A percentile compares a stretch with the other conserved stretches of the same genome.
These are phyloP conservation scores for Auricularia sp. DNA, from an alignment of 768 basidiomycete species.

Conservation along the genomic window DNA sequence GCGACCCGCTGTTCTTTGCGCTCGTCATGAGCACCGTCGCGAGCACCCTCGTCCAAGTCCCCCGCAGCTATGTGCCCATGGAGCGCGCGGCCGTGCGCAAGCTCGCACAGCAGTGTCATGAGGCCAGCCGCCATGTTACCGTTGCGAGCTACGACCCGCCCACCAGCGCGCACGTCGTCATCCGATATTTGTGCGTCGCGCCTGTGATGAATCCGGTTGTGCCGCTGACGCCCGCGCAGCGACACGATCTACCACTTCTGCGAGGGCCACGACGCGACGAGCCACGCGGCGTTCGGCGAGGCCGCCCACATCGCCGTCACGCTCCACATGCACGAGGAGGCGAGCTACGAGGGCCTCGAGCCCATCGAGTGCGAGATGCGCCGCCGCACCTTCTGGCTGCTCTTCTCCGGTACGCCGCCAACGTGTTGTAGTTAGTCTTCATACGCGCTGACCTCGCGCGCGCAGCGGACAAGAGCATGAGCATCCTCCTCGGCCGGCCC, in stretches of 20 bases:
- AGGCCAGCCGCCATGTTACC: conserved; percentile 73
- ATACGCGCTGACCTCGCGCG: conserved; percentile 1
- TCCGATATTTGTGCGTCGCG: conserved; percentile 70
- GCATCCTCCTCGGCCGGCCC: conserved; percentile 72
- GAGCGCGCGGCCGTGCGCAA: conserved; percentile 23
- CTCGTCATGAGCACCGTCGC: conserved; percentile 85
- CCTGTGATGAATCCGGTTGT: too few species aligned
- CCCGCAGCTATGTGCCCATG: conserved; percentile 59
- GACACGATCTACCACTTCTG: conserved; percentile 84
- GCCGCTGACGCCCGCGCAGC: conserved; percentile 24
- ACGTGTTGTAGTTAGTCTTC: background rate
- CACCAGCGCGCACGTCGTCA: conserved; percentile 73
- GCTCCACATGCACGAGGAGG: conserved; percentile 78
- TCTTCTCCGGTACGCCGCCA: conserved; percentile 63
- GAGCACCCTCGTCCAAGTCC: conserved; percentile 79
- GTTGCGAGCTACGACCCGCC: conserved; percentile 77
- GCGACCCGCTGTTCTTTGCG: conserved; percentile 83
- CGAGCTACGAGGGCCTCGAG: conserved; percentile 69
- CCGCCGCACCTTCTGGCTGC: conserved; percentile 80
- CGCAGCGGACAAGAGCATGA: conserved; percentile 82
- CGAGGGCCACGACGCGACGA: conserved; percentile 78
- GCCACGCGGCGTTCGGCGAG: conserved; percentile 81
- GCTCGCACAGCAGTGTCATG: conserved; percentile 54
- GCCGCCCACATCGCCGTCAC: conserved; percentile 76
- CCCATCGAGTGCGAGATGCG: conserved; percentile 83